phyloP scores from a whole-genome alignment of 2,329 filamentous ascomycete species.

The Xylariaceae sp. region DNA sequence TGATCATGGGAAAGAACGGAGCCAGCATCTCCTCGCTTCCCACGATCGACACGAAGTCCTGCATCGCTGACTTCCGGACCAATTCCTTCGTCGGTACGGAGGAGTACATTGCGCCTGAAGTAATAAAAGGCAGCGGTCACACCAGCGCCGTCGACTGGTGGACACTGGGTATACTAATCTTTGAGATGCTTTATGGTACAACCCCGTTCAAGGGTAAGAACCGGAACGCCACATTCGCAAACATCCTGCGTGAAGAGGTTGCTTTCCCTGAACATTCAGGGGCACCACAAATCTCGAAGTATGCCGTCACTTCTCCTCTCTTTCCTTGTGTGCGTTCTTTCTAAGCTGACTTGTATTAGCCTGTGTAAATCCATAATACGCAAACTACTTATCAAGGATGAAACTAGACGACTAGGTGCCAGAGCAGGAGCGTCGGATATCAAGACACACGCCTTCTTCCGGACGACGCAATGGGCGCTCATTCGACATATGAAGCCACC shows the following conservation, averaged over 20 bases:
- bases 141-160: slow-evolving; percentile 99
- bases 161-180: slow-evolving; percentile 94
- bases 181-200: slow-evolving; percentile 98
- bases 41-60: slow-evolving; percentile 97
- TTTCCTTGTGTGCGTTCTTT: neutral
- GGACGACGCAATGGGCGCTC: slow-evolving; percentile 91
- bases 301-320: slow-evolving; percentile 37
- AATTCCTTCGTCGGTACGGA: slow-evolving; percentile 98
- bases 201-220: slow-evolving; percentile 99
- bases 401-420: slow-evolving; percentile 86
- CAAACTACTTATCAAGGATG: slow-evolving; percentile 96
- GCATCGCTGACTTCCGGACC: slow-evolving; percentile 95
- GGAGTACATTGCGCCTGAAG: slow-evolving; percentile 97
- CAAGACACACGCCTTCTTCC: slow-evolving; percentile 94
- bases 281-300: slow-evolving; percentile 86
- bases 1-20: slow-evolving; percentile 90
- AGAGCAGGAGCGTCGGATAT: slow-evolving; percentile 95
- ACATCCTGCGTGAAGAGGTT: slow-evolving; percentile 92
- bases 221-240: slow-evolving; percentile 94
- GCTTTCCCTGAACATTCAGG: slow-evolving; percentile 88
- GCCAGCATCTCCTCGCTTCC: slow-evolving; percentile 81
- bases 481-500: slow-evolving; percentile 97
- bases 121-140: slow-evolving; percentile 97
- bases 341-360: slow-evolving; percentile 41
- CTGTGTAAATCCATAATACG: slow-evolving; percentile 94